A percentile compares a stretch with the other conserved stretches of the same genome.
Evolutionary conservation across 2,329 filamentous ascomycete genomes (phyloP).

Genomic region (Lachnellula occidentalis): DNA sequence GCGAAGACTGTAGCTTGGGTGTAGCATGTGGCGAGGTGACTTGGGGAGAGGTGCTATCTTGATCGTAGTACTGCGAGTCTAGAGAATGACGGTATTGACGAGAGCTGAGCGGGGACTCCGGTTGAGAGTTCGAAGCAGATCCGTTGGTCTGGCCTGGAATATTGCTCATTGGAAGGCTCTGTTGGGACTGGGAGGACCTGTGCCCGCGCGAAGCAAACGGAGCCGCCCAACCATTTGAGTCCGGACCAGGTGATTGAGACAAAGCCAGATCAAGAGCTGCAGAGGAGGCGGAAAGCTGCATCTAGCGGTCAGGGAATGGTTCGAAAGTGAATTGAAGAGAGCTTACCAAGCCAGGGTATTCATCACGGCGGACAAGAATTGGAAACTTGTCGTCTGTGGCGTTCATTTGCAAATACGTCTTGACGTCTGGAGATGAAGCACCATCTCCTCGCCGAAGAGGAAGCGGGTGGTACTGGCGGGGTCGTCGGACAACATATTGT

Average conservation of each 20-base stretch:
- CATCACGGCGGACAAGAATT: conserved; percentile 66
- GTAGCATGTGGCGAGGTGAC: conserved; percentile 48
- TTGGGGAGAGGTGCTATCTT: conserved; percentile 21
- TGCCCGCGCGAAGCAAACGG: conserved; percentile 26
- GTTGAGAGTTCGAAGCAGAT: conserved; percentile 33
- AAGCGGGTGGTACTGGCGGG: conserved; percentile 82
- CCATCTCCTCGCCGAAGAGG: conserved; percentile 74
- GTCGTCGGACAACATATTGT: conserved; percentile 63
- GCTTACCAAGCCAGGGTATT: conserved; percentile 30
- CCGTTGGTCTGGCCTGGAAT: conserved; percentile 27
- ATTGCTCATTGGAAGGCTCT: conserved; percentile 37
- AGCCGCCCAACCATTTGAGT: conserved; percentile 26
- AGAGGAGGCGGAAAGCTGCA: conserved; percentile 73
- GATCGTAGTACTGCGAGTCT: conserved; percentile 43
- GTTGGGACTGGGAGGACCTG: conserved; percentile 36
- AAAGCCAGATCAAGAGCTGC: conserved; percentile 75
- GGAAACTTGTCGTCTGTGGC: conserved; percentile 82
- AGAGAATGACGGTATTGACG: conserved; percentile 54
- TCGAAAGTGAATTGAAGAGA: conserved; percentile 3
- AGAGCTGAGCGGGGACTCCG: conserved; percentile 40
- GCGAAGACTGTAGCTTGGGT: conserved; percentile 78
- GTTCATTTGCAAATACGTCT: conserved; percentile 64
- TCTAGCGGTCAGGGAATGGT: conserved; percentile 35
- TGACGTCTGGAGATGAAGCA: conserved; percentile 47
- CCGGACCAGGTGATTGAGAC: conserved; percentile 59